Evolutionary conservation across 352 stramenopile genomes (phyloP).

Genomic region (Lagenidium giganteum): DNA sequence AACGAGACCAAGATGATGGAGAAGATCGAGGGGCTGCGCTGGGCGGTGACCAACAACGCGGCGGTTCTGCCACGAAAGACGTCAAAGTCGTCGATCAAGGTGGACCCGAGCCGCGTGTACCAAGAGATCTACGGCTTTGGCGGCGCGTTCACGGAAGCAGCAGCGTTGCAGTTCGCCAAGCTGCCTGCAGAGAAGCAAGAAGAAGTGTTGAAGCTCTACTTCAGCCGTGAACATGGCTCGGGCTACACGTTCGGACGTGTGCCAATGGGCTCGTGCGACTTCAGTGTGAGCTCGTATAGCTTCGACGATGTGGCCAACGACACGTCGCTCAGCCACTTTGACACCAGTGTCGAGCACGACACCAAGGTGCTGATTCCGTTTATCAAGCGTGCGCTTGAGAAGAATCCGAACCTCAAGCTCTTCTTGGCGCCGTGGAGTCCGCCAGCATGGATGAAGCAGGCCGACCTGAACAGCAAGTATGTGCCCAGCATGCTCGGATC

Average conservation of each 20-base stretch:
- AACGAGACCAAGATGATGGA: conserved; percentile 66
- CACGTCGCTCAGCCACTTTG: conserved; percentile 69
- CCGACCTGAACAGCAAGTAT: conserved; percentile 26
- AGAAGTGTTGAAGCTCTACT: conserved; percentile 85
- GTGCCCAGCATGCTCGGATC: conserved; percentile 63
- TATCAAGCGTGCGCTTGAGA: conserved; percentile 62
- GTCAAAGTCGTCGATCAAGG: conserved; percentile 30
- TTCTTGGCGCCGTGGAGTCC: conserved; percentile 87
- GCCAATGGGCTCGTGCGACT: conserved; percentile 90
- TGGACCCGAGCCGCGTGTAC: conserved; percentile 49
- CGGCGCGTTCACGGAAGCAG: conserved; percentile 90
- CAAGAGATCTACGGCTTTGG: conserved; percentile 89
- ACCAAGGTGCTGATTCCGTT: conserved; percentile 79
- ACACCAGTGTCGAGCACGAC: conserved; percentile 70
- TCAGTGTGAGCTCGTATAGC: conserved; percentile 81
- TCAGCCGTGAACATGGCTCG: conserved; percentile 69
- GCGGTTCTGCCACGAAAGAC: too few relatives aligned
- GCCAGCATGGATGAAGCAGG: conserved; percentile 85
- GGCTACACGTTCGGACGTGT: conserved; percentile 88
- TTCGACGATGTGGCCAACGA: conserved; percentile 82
- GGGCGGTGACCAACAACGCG: conserved; percentile 16
- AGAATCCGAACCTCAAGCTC: conserved; percentile 71
- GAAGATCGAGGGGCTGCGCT: conserved; percentile 36
- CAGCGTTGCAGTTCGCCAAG: conserved; percentile 85
- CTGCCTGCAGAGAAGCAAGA: conserved; percentile 75